These are phyloP conservation scores for Trichoderma parareesei DNA, from an alignment of 495 filamentous ascomycete species.

Conservation along the genomic window DNA sequence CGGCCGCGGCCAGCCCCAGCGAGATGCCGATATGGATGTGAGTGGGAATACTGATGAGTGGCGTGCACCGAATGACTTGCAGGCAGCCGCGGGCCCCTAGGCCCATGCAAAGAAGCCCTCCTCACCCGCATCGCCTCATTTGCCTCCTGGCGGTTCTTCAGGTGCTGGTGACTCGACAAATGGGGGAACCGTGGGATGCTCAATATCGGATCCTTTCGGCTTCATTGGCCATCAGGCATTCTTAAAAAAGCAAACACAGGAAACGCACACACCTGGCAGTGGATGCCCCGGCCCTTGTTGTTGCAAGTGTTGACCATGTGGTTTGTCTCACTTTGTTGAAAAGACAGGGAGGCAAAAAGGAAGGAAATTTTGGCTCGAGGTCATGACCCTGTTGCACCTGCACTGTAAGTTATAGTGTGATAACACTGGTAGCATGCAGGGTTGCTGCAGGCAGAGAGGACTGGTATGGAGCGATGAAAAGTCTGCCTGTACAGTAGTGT, in stretches of 20 bases:
- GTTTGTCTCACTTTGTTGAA: not conserved
- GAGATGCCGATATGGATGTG: not conserved
- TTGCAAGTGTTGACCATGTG: not conserved
- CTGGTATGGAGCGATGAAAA: not conserved
- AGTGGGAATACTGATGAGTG: not conserved
- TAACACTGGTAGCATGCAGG: slow-evolving; percentile 2
- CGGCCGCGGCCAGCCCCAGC: not conserved
- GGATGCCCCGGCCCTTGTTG: not conserved
- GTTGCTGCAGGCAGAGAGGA: slow-evolving; percentile 5
- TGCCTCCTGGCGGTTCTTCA: not conserved
- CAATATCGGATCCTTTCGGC: not conserved
- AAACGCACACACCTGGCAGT: not conserved
- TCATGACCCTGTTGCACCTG: not conserved
- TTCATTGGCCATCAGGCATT: slow-evolving; percentile 1
- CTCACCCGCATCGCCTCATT: not conserved
- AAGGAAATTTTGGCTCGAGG: not conserved
- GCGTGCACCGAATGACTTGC: slow-evolving; percentile 3
- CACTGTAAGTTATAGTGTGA: not conserved
- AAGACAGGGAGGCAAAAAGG: not conserved
- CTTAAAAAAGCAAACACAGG: not conserved
- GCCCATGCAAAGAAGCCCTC: slow-evolving; percentile 1
- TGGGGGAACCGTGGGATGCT: not conserved
- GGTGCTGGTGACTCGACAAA: not conserved
- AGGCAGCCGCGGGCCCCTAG: slow-evolving; percentile 1
- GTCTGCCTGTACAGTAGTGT: not conserved